These are phyloP conservation scores for Trypanosoma brucei DNA, from an alignment of 208 protist genomes.

Conservation along the genomic window DNA sequence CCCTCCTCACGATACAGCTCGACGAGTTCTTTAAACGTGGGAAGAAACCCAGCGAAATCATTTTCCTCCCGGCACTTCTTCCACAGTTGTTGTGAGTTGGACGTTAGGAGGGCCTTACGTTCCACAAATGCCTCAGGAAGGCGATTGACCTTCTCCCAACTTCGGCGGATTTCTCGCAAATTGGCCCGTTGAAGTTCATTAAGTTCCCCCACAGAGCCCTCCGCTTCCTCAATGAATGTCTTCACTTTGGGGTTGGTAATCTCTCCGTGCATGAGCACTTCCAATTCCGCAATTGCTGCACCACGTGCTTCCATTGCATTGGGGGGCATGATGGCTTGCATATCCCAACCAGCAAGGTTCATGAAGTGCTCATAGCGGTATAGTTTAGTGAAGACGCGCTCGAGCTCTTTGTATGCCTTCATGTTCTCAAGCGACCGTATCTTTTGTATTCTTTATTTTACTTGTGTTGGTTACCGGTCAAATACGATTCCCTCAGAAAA, in stretches of 20 bases:
- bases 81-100: constrained; percentile 57
- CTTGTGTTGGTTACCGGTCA: not conserved
- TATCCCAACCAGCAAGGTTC: constrained; percentile 60
- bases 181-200: constrained; percentile 47
- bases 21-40: constrained; percentile 75
- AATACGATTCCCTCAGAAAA: too few species aligned
- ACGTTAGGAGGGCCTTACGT: constrained; percentile 49
- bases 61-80: constrained; percentile 56
- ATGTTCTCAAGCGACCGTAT: constrained; percentile 23
- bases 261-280: constrained; percentile 34
- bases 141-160: constrained; percentile 30
- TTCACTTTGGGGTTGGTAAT: constrained; percentile 47
- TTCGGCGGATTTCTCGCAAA: constrained; percentile 61
- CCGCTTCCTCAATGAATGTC: constrained; percentile 36
- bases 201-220: constrained; percentile 28
- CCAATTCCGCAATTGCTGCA: constrained; percentile 51
- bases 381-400: constrained; percentile 49
- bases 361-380: constrained; percentile 54
- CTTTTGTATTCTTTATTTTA: not conserved
- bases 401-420: constrained; percentile 68
- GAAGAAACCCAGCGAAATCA: constrained; percentile 63
- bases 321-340: constrained; percentile 70
- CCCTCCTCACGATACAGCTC: constrained; percentile 60
- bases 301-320: constrained; percentile 56
- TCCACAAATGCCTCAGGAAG: constrained; percentile 57